These are phyloP conservation scores for Neurospora sp. DNA, from an alignment of 495 filamentous ascomycete genomes.

Conservation along the genomic window DNA sequence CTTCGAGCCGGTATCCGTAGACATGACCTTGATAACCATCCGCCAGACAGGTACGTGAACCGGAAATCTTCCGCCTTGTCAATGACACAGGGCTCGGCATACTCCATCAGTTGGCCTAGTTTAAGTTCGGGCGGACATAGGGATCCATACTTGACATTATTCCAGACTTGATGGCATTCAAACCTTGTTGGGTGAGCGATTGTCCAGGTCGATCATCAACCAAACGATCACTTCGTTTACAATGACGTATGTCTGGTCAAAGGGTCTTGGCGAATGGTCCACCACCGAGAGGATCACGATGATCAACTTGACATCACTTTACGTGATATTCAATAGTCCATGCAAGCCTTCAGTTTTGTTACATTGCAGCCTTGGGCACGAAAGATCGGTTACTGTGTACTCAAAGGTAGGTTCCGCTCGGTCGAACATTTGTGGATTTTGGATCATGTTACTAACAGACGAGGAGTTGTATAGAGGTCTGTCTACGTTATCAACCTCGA, in stretches of 20 bases:
- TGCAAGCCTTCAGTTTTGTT: background rate
- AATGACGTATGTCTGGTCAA: background rate
- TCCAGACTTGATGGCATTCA: background rate
- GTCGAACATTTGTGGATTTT: background rate
- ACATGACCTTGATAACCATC: background rate
- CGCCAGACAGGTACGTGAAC: background rate
- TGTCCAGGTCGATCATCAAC: background rate
- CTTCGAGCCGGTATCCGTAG: background rate
- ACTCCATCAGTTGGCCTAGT: background rate
- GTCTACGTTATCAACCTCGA: background rate
- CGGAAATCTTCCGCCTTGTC: background rate
- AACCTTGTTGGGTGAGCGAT: background rate
- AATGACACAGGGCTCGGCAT: background rate
- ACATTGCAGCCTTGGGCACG: background rate
- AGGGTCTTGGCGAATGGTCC: background rate
- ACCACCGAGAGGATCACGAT: background rate
- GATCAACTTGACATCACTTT: background rate
- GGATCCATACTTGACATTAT: background rate
- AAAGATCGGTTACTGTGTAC: background rate
- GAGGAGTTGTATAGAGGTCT: background rate
- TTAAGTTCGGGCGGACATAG: background rate
- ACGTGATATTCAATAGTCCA: background rate
- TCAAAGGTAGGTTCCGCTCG: background rate
- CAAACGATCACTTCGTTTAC: background rate
- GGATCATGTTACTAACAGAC: background rate